Percentiles rank a stretch among this genome's conserved stretches.
Conservation (phyloP, 1,284 basidiomycete species). For the Exsudoporus floridanus region DNA sequence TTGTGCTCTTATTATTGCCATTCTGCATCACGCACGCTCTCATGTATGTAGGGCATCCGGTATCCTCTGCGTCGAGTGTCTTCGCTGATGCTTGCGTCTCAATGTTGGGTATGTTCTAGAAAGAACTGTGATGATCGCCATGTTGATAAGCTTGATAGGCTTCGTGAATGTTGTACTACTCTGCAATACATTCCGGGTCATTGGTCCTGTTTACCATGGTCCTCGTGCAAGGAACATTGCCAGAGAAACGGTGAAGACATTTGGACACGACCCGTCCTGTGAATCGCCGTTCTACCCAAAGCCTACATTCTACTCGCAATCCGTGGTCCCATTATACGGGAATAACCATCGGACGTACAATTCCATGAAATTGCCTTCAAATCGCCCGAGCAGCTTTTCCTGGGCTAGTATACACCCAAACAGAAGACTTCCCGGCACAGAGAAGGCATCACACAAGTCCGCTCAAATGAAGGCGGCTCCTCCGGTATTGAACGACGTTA, state of each 20-base stretch:
- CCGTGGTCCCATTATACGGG: neutral
- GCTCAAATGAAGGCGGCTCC: conserved; percentile 1
- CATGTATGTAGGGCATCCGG: conserved; percentile 44
- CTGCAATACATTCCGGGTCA: conserved; percentile 64
- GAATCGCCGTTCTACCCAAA: conserved; percentile 23
- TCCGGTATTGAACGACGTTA: neutral
- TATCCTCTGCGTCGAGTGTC: conserved; percentile 46
- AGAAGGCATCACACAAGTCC: conserved; percentile 7
- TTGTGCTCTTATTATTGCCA: conserved; percentile 58
- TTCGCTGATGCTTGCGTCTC: conserved; percentile 55
- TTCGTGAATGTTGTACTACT: conserved; percentile 62
- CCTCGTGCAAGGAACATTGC: conserved; percentile 5
- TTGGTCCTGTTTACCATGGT: conserved; percentile 51
- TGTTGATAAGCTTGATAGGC: conserved; percentile 42
- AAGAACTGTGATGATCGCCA: neutral
- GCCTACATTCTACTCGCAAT: neutral
- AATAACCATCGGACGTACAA: neutral
- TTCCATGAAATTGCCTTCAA: neutral
- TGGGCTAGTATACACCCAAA: conserved; percentile 21
- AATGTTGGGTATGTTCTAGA: conserved; percentile 49
- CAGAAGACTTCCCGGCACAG: conserved; percentile 8
- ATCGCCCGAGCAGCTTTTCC: conserved; percentile 9
- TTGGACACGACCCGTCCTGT: conserved; percentile 22
- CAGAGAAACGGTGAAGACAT: conserved; percentile 25
- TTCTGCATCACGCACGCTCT: conserved; percentile 55